Evolutionary conservation across 148 eudicot species (phyloP), one percentile per base, ranked within the genome.

Genomic region (Dysphania ambrosioides): DNA sequence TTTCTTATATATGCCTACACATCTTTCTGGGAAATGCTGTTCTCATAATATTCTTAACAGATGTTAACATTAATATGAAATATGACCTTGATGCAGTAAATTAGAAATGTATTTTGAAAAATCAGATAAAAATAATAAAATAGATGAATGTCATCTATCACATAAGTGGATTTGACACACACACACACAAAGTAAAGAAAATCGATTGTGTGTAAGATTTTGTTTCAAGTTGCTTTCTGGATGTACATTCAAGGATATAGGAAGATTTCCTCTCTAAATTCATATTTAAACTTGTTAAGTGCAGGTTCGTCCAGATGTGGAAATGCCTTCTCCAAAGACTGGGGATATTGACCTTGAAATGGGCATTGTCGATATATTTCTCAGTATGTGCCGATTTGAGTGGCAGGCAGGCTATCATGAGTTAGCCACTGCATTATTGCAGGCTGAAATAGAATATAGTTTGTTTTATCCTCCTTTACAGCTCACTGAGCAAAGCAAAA

Each of bases 341-440:
- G 78, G 80, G 65, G 72, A 80, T 74, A 72, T 87, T 35, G 88
- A 86, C 55, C 79, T 83, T 78, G 99, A 95, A 82, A 87, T 88
- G 68, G 88, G 91, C 66, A 78, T 95, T 66, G 96, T 92, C 72
- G 92, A 92, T 85, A 68, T 89, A 74, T 87, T 95, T 83, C 53
- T 90, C 55, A 82, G 91, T 73, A 89, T 95, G 24, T 95, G 99
- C 79, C 86, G 97, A 78, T 88, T 92, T 79, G 99, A 95, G 86
- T 95, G 99, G 99, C 96, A 92, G 77, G 88, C 91, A 73, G 99
- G 99, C n/a, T 92, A 88, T 82, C 92, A 84, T 51, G 99, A 95
- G 86, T 82, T 95, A 82, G 91, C 97, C 30, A 95, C 97, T 84
- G 97, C 97, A 66, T 82, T 95, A 74, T 86, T 95, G 78, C 99